Evolutionary conservation across 768 basidiomycete species (phyloP).

Genomic region (Tulasnella calospora): DNA sequence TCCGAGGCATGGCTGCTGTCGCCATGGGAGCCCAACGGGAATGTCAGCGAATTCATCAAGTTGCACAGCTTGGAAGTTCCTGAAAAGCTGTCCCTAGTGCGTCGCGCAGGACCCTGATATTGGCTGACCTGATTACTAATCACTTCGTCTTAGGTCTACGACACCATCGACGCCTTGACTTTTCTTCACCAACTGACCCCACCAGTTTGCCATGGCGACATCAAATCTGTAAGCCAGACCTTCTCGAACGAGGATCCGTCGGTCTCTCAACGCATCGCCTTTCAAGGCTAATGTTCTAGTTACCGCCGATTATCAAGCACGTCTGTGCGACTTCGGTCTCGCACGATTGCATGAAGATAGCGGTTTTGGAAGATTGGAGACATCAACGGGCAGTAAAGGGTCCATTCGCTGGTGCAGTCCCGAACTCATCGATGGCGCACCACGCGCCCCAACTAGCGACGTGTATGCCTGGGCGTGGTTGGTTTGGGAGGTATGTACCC

Average conservation of each 20-base stretch:
- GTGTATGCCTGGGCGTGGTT: conserved; percentile 4
- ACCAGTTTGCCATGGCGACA: conserved; percentile 15
- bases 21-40: background rate
- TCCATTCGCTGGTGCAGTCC: conserved; percentile 13
- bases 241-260: background rate
- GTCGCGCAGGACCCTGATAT: background rate
- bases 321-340: conserved; percentile 12
- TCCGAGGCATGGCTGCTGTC: background rate
- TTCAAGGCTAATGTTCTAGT: conserved; percentile 4
- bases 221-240: conserved; percentile 1
- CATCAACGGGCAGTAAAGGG: background rate
- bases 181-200: conserved; percentile 2
- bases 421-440: background rate
- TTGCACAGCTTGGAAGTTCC: background rate
- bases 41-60: background rate
- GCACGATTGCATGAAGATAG: background rate
- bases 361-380: background rate
- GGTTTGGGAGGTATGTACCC: conserved; percentile 1
- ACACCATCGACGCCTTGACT: background rate
- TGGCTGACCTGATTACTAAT: background rate
- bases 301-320: background rate
- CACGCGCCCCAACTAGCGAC: background rate
- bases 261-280: background rate
- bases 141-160: background rate
- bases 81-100: conserved; percentile 4